Percentiles rank a stretch among this genome's conserved stretches.
Conservation (phyloP, 768 basidiomycete species). For the Fistulinella prunicolor region DNA sequence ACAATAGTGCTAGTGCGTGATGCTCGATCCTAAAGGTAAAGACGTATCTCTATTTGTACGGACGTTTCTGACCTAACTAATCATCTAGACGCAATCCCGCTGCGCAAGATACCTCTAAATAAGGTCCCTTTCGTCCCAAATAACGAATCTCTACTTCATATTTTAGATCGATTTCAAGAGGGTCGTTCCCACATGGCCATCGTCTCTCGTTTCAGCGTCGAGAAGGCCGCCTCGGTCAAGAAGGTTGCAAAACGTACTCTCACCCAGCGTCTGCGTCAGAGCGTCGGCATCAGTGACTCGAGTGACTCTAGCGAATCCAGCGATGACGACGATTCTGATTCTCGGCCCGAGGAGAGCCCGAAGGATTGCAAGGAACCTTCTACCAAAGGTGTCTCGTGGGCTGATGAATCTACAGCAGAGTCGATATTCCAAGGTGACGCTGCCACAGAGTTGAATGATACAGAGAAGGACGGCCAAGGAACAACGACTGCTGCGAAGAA, state of each 20-base stretch:
- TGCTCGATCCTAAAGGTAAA: slow-evolving; percentile 80
- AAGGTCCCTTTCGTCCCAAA: slow-evolving; percentile 84
- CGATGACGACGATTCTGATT: slow-evolving; percentile 36
- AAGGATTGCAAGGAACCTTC: slow-evolving; percentile 21
- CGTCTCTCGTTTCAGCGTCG: slow-evolving; percentile 71
- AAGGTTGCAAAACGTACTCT: slow-evolving; percentile 78
- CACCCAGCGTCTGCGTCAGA: slow-evolving; percentile 71
- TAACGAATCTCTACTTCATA: slow-evolving; percentile 80
- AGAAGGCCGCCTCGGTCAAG: slow-evolving; percentile 78
- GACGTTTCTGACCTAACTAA: slow-evolving; percentile 1
- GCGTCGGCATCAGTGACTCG: slow-evolving; percentile 70
- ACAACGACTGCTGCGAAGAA: slow-evolving; percentile 20
- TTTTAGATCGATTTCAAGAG: slow-evolving; percentile 87
- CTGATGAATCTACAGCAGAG: slow-evolving; percentile 33
- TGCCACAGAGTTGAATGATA: slow-evolving; percentile 18
- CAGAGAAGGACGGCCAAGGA: slow-evolving; percentile 13
- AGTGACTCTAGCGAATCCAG: slow-evolving; percentile 50
- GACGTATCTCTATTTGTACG: neutral
- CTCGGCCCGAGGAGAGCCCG: slow-evolving; percentile 15
- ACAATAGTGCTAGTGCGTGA: slow-evolving; percentile 49
- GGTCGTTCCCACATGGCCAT: slow-evolving; percentile 92
- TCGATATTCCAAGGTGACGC: slow-evolving; percentile 27
- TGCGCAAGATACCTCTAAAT: slow-evolving; percentile 81
- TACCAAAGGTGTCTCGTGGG: slow-evolving; percentile 29
- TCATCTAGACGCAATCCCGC: slow-evolving; percentile 71